Base-by-base conservation (phyloP, 805 yeast species). In the Pichia deserticola region DNA sequence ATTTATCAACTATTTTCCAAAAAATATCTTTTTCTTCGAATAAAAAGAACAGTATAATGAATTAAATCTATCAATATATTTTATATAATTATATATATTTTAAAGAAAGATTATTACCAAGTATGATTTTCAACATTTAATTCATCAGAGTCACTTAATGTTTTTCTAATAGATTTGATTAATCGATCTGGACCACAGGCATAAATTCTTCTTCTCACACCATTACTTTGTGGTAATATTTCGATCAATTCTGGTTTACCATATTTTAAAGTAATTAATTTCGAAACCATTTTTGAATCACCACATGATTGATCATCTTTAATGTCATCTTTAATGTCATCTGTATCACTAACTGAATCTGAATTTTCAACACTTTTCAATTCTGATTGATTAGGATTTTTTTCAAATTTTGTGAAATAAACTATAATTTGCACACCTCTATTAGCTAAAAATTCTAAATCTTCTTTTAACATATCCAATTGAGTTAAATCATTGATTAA, bases 401-500 rank as follows among this genome's bases (percentile, higher is more conserved):
- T 15, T 3, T 40, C 42, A 40, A 27, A 40, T 20, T 40, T 37
- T 3, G 47, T 44, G 28, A n/a, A 44, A 28, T 36, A 44, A 9
- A 58, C 42, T 12, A 41, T 40, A n/a, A 58, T 47, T n/a, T 42
- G 29, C 32, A 55, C 44, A 8, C 48, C 50, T 13, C 41, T 42
- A 4, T 35, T 15, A 4, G 35, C 25, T 33, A 58, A 45, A 47
- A 45, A 49, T 5, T 44, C 36, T 1, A 59, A 48, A 25, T 54
- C 50, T 7, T 50, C 48, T 12, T 46, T 40, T 25, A 57, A 29
- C 52, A 53, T 43, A 4, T 45, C 44, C 5, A 57, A n/a, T 15
- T 55, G 44, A 13, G 28, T 25, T 39, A 53, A n/a, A 49, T 57
- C 50, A 30, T 55, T 56, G 27, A 59, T 50, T 8, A 54, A 28